A percentile compares a stretch with the other conserved stretches of the same genome.
Evolutionary conservation across 768 basidiomycete species (phyloP).

Genomic region (Boletus tylopilopsis): DNA sequence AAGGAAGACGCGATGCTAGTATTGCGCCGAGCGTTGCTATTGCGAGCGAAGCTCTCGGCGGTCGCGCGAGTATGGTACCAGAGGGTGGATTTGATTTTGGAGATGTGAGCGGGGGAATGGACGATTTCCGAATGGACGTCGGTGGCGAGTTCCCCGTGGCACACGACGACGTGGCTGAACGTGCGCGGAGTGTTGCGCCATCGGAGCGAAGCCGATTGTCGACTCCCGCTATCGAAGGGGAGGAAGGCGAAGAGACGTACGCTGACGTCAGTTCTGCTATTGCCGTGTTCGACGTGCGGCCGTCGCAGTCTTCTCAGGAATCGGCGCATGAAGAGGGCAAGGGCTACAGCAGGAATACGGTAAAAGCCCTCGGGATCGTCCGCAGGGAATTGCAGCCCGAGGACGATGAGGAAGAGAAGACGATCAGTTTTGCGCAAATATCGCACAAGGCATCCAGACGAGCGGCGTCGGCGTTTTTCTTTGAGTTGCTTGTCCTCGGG

Average conservation of each 20-base stretch:
- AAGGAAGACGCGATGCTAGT: conserved; percentile 64
- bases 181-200: conserved; percentile 46
- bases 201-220: conserved; percentile 62
- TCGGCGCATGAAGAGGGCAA: conserved; percentile 52
- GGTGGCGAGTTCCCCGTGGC: conserved; percentile 42
- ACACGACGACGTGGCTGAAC: conserved; percentile 32
- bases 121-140: conserved; percentile 73
- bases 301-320: conserved; percentile 49
- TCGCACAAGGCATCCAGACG: conserved; percentile 84
- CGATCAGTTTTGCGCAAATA: conserved; percentile 74
- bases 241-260: conserved; percentile 62
- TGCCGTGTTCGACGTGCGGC: conserved; percentile 71
- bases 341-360: conserved; percentile 86
- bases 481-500: conserved; percentile 91
- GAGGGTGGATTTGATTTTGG: conserved; percentile 60
- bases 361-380: conserved; percentile 76
- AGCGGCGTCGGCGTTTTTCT: conserved; percentile 96
- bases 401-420: conserved; percentile 51
- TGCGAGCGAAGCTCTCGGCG: conserved; percentile 53
- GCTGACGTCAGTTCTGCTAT: conserved; percentile 74
- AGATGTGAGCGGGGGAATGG: conserved; percentile 49
- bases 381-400: conserved; percentile 64
- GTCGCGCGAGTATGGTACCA: conserved; percentile 50
- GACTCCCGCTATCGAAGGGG: conserved; percentile 60
- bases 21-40: conserved; percentile 56